Conservation (phyloP, 495 filamentous ascomycete species). For the Elasticomyces elasticus region DNA sequence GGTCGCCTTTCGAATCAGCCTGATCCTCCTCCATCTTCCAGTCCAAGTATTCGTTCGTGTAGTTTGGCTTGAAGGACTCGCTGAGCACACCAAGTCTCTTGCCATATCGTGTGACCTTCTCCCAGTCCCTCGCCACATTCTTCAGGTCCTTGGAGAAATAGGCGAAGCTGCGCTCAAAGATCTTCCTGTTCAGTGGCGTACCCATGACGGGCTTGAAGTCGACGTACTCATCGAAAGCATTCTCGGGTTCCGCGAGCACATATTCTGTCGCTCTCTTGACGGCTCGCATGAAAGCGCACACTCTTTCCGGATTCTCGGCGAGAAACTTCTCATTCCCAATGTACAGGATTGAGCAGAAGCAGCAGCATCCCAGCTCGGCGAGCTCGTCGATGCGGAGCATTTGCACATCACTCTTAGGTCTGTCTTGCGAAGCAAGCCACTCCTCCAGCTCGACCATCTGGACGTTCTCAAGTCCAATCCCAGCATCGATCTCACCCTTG, state of each 20-base stretch:
- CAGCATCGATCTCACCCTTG: slow-evolving; percentile 54
- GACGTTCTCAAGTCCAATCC: slow-evolving; percentile 63
- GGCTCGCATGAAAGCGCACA: slow-evolving; percentile 50
- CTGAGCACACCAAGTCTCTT: slow-evolving; percentile 54
- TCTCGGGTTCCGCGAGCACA: slow-evolving; percentile 48
- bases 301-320: slow-evolving; percentile 47
- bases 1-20: slow-evolving; percentile 49
- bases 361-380: slow-evolving; percentile 62
- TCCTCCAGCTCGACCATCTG: slow-evolving; percentile 67
- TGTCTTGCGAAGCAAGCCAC: slow-evolving; percentile 51
- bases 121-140: slow-evolving; percentile 59
- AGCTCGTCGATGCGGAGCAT: slow-evolving; percentile 68
- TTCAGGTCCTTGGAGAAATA: slow-evolving; percentile 63
- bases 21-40: slow-evolving; percentile 54
- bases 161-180: slow-evolving; percentile 60
- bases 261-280: slow-evolving; percentile 58
- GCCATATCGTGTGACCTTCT: slow-evolving; percentile 59
- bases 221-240: slow-evolving; percentile 53
- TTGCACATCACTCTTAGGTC: slow-evolving; percentile 52
- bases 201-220: slow-evolving; percentile 60
- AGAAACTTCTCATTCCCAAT: slow-evolving; percentile 59
- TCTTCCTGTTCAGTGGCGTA: slow-evolving; percentile 55
- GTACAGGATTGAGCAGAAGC: slow-evolving; percentile 66
- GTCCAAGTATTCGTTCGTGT: slow-evolving; percentile 53
- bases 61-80: slow-evolving; percentile 50